Base-by-base conservation (phyloP, 805 yeast species). In the Candida ovalis region DNA sequence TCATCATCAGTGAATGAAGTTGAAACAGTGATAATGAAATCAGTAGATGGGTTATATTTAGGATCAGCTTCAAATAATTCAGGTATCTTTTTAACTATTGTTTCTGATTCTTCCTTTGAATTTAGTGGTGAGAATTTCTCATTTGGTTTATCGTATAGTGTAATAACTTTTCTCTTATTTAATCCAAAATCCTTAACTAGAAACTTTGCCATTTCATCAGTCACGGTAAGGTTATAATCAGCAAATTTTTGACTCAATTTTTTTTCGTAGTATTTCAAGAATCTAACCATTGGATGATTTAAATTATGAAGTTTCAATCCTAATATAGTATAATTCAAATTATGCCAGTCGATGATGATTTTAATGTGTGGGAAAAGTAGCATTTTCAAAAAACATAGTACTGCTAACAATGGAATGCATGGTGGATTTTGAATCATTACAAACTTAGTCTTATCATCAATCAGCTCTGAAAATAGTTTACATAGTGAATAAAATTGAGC, bases 1-100 rank as follows among this genome's bases (percentile, higher is more conserved):
- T 94, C 99, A 66, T 94, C 99, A 1, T 95, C 94, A 0, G 99
- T 92, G 63, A 90, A 94, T 1, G 97, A 89, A 0, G 99, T 92
- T 0, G 97, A 85, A 0, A 92, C 84, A 3, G 92, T 80, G 13
- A 94, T 56, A n/a, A 92, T 72, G 54, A 81, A 81, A 59, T 83
- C 86, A 6, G 54, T 62, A 0, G 55, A 46, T 6, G 64, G 51
- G 30, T 57, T 51, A 55, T 54, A 32, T n/a, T 33, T n/a, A 3
- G 43, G 38, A 35, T 18, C 15, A 13, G 48, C 57, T 37, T 54
- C 39, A 48, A 74, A 71, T 1, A 76, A 49, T 1, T 57, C 63
- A 3, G 61, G 45, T 35, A 72, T 72, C 15, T 65, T 58, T 37
- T 67, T 60, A 1, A 76, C 62, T 24, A 77, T 66, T 4, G 62